A percentile compares a stretch with the other conserved stretches of the same genome.
phyloP scores from a whole-genome alignment of 345 rosid genomes.

The Bruguiera gymnorhiza region DNA sequence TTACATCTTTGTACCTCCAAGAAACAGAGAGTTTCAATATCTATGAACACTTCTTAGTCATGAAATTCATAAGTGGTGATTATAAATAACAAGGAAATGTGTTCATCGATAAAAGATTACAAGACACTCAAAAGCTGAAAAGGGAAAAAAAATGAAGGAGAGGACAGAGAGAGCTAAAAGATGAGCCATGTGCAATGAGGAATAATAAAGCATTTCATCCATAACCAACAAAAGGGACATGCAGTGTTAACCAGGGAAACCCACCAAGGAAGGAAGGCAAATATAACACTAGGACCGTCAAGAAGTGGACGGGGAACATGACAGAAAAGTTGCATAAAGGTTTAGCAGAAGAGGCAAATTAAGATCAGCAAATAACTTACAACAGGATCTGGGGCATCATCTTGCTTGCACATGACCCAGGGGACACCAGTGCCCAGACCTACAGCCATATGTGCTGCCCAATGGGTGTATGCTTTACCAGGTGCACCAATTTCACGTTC shows the following conservation, averaged over 20 bases:
- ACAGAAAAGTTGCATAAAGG: slow-evolving; percentile 20
- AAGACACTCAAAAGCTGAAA: background rate
- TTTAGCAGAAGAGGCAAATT: background rate
- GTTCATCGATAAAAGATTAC: slow-evolving; percentile 15
- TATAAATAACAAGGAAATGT: slow-evolving; percentile 15
- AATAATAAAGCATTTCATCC: slow-evolving; percentile 35
- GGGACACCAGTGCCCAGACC: slow-evolving; percentile 96
- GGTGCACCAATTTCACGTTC: slow-evolving; percentile 75
- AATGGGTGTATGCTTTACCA: slow-evolving; percentile 61
- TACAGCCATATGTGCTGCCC: slow-evolving; percentile 99
- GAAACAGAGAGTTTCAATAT: slow-evolving; percentile 2
- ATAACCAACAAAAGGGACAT: slow-evolving; percentile 21
- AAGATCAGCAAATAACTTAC: slow-evolving; percentile 41
- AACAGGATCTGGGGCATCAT: slow-evolving; percentile 95
- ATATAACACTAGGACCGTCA: slow-evolving; percentile 36
- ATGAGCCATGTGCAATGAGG: slow-evolving; percentile 38
- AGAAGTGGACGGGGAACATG: slow-evolving; percentile 19
- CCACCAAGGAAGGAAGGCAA: slow-evolving; percentile 23
- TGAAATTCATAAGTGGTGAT: no score
- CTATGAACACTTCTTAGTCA: no score
- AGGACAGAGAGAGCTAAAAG: slow-evolving; percentile 22
- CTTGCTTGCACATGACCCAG: slow-evolving; percentile 99
- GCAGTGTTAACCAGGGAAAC: slow-evolving; percentile 18
- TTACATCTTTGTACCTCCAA: slow-evolving; percentile 11
- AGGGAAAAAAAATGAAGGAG: background rate